A percentile compares a stretch with the other conserved stretches of the same genome.
Evolutionary conservation across 495 filamentous ascomycete species (phyloP).

Genomic region (Neurospora tetraspora): DNA sequence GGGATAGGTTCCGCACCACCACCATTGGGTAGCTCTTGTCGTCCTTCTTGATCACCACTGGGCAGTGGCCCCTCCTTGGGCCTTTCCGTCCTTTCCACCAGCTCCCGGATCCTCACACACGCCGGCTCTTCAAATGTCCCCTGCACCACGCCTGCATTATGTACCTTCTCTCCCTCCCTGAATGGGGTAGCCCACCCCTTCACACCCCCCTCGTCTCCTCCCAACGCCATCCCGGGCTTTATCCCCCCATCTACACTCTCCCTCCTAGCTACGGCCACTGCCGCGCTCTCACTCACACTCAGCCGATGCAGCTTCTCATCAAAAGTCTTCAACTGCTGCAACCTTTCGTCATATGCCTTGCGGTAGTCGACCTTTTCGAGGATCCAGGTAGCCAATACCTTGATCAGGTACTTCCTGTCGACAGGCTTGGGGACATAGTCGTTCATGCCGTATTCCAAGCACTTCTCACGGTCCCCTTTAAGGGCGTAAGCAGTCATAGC

Average conservation of each 20-base stretch:
- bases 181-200: background rate
- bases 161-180: background rate
- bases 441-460: constrained; percentile 52
- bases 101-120: background rate
- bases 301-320: background rate
- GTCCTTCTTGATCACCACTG: background rate
- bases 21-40: background rate
- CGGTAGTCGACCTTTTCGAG: constrained; percentile 4
- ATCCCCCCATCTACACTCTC: background rate
- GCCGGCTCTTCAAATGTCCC: background rate
- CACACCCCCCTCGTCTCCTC: background rate
- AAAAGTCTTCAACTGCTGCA: background rate
- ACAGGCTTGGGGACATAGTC: constrained; percentile 55
- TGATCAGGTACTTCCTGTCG: constrained; percentile 32
- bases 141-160: background rate
- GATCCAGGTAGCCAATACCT: constrained; percentile 37
- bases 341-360: background rate
- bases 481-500: constrained; percentile 57
- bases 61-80: background rate
- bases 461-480: constrained; percentile 48
- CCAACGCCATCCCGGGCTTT: background rate
- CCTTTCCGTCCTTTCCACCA: background rate
- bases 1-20: background rate
- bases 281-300: background rate
- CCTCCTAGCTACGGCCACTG: background rate